Base-by-base conservation (phyloP, 805 yeast species). In the Saitoella complicata region DNA sequence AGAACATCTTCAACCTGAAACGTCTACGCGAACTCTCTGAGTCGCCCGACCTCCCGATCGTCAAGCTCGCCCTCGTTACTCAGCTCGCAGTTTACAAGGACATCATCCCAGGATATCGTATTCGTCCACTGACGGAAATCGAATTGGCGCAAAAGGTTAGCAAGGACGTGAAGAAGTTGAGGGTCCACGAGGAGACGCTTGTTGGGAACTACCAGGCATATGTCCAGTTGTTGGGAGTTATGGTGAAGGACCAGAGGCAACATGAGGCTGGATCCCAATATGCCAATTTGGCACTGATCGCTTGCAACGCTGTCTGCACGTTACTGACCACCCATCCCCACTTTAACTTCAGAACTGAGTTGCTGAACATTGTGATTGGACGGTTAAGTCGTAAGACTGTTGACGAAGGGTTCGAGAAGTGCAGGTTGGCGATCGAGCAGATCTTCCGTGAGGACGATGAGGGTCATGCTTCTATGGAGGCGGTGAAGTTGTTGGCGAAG, bases 21-120 rank as follows among this genome's bases (percentile, higher is more conserved):
- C 73, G 87, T 57, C 67, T 63, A 9, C 51, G 59, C 5, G 56
- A 54, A 8, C 48, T 51, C 11, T 40, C 42, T 31, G 36, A 11
- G 40, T 41, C 41, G 36, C 34, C 39, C 40, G 30, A 31, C 32
- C 11, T 13, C 6, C 44, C 9, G 11, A 77, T 80, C 52, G 66
- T 47, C 39, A 52, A 52, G 37, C 67, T 86, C 44, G 72, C 95
- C 0, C 64, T 86, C 48, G 64, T 85, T 49, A 79, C 97, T 0
- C 69, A 87, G 48, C 79, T 85, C 2, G 84, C 93, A 0, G 82
- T 85, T 3, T 84, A 84, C 69, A 84, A 83, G 54, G 72, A 80
- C 45, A 72, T 91, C 40, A 77, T 91, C 1, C 98, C 98, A 1
- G 79, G 91, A 6, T 88, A 88, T 61, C 73, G 78, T 48, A 85